These are phyloP conservation scores for Capronia epimyces DNA, from an alignment of 2,329 filamentous ascomycete genomes.

Conservation along the genomic window DNA sequence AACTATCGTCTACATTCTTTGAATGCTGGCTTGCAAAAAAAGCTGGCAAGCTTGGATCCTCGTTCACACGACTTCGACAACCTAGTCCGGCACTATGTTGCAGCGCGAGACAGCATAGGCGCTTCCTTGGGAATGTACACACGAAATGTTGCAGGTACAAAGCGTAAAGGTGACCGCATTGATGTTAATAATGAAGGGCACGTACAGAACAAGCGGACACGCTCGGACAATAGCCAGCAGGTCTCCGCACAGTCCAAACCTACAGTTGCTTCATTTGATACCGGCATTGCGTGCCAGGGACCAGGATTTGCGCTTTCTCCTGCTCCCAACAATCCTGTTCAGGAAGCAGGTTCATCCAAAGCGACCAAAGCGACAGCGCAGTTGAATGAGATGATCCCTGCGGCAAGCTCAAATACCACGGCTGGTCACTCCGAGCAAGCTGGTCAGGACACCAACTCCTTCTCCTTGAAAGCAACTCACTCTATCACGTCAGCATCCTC, in stretches of 20 bases:
- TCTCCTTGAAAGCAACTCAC: constrained; percentile 1
- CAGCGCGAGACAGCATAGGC: constrained; percentile 37
- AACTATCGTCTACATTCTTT: constrained; percentile 34
- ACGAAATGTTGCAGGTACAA: constrained; percentile 24
- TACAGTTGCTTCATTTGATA: neutral
- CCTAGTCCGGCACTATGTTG: constrained; percentile 37
- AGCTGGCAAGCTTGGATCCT: constrained; percentile 33
- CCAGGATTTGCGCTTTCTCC: neutral
- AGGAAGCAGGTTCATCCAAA: constrained; percentile 1
- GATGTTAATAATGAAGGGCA: constrained; percentile 19
- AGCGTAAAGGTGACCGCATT: constrained; percentile 32
- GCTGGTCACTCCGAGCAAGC: neutral
- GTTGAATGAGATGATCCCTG: constrained; percentile 7
- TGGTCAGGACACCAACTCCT: neutral
- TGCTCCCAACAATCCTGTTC: neutral
- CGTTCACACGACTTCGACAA: constrained; percentile 35
- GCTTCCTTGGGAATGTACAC: constrained; percentile 31
- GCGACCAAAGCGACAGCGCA: constrained; percentile 8
- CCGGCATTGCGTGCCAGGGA: neutral
- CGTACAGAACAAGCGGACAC: constrained; percentile 28
- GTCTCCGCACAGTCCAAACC: neutral
- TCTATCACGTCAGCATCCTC: constrained; percentile 9
- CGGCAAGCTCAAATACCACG: neutral
- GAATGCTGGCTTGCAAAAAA: constrained; percentile 35
- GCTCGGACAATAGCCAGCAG: constrained; percentile 8